phyloP scores from a whole-genome alignment of 768 basidiomycete genomes.

The Xanthoconium stramineum region DNA sequence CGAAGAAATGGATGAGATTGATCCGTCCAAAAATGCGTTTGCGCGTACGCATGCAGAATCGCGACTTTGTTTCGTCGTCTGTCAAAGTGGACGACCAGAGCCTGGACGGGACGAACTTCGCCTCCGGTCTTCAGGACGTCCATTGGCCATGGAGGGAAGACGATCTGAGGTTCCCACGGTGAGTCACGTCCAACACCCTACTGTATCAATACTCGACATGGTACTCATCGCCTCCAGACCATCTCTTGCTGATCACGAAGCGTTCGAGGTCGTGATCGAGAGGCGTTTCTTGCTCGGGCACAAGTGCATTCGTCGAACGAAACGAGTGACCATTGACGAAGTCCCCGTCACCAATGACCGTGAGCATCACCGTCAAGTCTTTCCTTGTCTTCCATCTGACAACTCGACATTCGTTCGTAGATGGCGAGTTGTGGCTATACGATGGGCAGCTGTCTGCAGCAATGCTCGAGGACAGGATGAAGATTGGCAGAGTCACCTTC shows the following conservation, averaged over 20 bases:
- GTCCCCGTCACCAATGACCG: conserved; percentile 17
- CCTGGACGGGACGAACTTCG: not conserved
- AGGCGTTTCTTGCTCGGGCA: conserved; percentile 19
- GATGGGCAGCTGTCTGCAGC: conserved; percentile 10
- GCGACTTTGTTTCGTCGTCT: conserved; percentile 15
- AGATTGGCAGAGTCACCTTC: conserved; percentile 24
- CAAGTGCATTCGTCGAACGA: conserved; percentile 27
- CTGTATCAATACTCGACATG: not conserved
- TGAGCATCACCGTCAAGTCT: conserved; percentile 1
- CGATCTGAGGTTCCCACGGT: conserved; percentile 13
- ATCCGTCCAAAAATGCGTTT: conserved; percentile 23
- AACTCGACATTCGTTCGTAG: not conserved
- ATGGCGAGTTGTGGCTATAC: conserved; percentile 22
- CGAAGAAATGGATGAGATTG: conserved; percentile 17
- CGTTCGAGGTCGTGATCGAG: conserved; percentile 21
- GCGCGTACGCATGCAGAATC: conserved; percentile 12
- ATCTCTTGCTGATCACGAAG: conserved; percentile 12
- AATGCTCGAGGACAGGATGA: conserved; percentile 13
- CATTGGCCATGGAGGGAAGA: conserved; percentile 17
- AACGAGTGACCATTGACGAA: conserved; percentile 19
- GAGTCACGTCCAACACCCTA: not conserved
- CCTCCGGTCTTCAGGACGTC: not conserved
- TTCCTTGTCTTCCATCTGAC: not conserved
- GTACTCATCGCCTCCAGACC: conserved; percentile 12
- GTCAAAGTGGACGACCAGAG: conserved; percentile 6